These are phyloP conservation scores for Hura crepitans DNA, from an alignment of 441 rosid genomes.

Conservation along the genomic window DNA sequence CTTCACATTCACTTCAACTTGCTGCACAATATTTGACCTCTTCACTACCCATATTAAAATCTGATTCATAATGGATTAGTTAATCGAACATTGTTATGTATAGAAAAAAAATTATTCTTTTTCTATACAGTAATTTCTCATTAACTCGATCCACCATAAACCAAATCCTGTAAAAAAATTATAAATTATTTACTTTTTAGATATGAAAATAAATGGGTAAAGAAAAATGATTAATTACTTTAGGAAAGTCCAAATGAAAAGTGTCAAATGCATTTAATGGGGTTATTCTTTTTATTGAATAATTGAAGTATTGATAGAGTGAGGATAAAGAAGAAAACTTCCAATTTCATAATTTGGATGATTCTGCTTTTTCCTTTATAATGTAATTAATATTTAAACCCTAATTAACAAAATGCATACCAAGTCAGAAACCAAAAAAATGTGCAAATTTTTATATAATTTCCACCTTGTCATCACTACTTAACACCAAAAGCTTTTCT, in stretches of 20 bases:
- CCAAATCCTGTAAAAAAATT: too few relatives aligned
- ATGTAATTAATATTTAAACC: background rate
- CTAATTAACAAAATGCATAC: background rate
- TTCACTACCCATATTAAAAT: background rate
- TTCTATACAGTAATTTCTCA: too few relatives aligned
- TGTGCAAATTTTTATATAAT: background rate
- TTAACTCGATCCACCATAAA: too few relatives aligned
- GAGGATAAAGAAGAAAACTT: background rate
- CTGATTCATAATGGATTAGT: too few relatives aligned
- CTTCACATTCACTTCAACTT: too few relatives aligned
- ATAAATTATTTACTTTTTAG: too few relatives aligned
- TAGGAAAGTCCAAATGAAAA: background rate
- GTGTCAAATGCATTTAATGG: background rate
- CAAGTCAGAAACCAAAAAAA: slow-evolving; percentile 25
- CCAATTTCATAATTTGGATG: slow-evolving; percentile 10
- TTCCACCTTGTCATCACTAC: slow-evolving; percentile 32
- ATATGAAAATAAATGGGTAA: too few relatives aligned
- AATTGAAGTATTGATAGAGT: slow-evolving; percentile 9
- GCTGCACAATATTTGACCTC: background rate
- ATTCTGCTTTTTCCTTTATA: slow-evolving; percentile 9
- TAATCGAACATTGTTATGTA: too few relatives aligned
- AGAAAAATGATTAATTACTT: too few relatives aligned
- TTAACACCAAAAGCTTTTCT: background rate
- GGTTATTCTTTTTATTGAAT: background rate
- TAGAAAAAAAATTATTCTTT: too few relatives aligned